Conservation (phyloP, 345 rosid species). For the Linum usitatissimum region DNA sequence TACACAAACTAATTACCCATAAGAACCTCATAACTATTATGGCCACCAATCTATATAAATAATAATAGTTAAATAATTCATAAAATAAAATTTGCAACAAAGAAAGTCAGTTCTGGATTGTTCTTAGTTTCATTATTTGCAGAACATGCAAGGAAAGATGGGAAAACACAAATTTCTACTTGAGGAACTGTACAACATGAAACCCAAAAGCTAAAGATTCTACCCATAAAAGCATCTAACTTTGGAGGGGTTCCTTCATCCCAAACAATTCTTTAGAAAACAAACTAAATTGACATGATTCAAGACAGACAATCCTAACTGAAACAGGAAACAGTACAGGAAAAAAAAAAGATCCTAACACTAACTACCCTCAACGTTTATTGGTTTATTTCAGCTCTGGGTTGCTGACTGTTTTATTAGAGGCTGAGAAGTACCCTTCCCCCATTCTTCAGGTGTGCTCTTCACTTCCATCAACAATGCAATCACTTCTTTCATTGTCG, state of each 20-base stretch:
- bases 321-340: background rate
- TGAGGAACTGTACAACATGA: slow-evolving; percentile 50
- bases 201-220: slow-evolving; percentile 10
- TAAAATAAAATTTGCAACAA: too few relatives aligned
- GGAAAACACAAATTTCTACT: slow-evolving; percentile 22
- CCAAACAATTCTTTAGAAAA: slow-evolving; percentile 13
- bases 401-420: slow-evolving; percentile 69
- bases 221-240: slow-evolving; percentile 8
- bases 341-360: too few relatives aligned
- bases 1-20: too few relatives aligned
- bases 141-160: background rate
- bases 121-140: background rate
- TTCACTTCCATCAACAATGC: slow-evolving; percentile 84
- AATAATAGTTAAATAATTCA: too few relatives aligned
- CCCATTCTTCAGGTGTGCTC: slow-evolving; percentile 84
- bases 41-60: too few relatives aligned
- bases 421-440: slow-evolving; percentile 69
- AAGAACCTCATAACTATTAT: too few relatives aligned
- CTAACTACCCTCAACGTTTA: too few relatives aligned
- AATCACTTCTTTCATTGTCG: slow-evolving; percentile 94
- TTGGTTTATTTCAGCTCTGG: slow-evolving; percentile 32
- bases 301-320: background rate
- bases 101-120: background rate
- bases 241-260: slow-evolving; percentile 9
- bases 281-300: background rate